Percentiles rank a stretch among this genome's conserved stretches.
Conservation (phyloP, 1,284 basidiomycete genomes). For the Ganoderma resinaceum region DNA sequence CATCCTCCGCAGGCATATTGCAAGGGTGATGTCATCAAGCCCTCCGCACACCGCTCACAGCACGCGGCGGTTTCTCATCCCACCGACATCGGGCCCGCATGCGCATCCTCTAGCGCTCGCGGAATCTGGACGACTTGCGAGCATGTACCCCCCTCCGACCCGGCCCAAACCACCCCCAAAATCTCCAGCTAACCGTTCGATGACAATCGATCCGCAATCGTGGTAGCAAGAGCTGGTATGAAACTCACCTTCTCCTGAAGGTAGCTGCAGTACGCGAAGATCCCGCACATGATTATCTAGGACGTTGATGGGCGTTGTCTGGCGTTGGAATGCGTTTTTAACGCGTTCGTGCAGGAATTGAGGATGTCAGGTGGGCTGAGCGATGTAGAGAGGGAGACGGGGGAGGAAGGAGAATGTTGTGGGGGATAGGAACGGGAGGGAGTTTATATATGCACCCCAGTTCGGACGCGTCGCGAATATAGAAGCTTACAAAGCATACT, state of each 20-base stretch:
- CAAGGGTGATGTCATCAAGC: background rate
- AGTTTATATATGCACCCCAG: constrained; percentile 25
- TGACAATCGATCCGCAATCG: background rate
- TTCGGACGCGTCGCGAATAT: constrained; percentile 30
- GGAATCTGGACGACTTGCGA: background rate
- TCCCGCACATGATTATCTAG: constrained; percentile 79
- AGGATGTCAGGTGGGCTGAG: constrained; percentile 1
- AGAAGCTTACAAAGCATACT: constrained; percentile 23
- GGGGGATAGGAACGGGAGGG: constrained; percentile 13
- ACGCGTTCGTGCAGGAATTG: constrained; percentile 1
- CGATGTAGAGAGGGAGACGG: background rate
- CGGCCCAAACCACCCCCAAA: background rate
- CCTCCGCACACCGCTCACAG: background rate
- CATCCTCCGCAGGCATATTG: background rate
- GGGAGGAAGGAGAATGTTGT: constrained; percentile 15
- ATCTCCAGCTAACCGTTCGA: background rate
- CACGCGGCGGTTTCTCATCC: background rate
- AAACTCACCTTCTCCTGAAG: constrained; percentile 86
- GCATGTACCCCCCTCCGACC: background rate
- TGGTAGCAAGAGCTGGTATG: background rate
- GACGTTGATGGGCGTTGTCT: constrained; percentile 9
- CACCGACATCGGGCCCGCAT: background rate
- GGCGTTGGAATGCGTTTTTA: constrained; percentile 18
- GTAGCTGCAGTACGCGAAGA: constrained; percentile 95
- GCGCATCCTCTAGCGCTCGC: background rate